Evolutionary conservation across 2,329 filamentous ascomycete genomes (phyloP).

Genomic region (Diplodia sapinea): DNA sequence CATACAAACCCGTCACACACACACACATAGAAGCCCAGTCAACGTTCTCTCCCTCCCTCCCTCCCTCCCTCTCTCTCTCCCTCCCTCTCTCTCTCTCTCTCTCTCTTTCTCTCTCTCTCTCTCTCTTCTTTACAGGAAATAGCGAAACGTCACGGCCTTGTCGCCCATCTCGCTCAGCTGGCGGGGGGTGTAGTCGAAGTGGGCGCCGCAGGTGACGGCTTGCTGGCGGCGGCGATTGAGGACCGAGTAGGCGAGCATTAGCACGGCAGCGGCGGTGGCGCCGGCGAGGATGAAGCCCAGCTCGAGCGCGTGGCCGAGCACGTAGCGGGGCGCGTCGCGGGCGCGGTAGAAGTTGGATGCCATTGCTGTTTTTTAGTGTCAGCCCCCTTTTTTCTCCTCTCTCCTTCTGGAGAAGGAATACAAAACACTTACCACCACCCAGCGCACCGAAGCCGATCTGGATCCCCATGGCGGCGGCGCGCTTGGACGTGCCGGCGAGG

Average conservation of each 20-base stretch:
- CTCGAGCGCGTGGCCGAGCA: constrained; percentile 59
- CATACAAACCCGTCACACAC: no score
- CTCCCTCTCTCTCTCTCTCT: no score
- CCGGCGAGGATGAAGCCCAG: constrained; percentile 58
- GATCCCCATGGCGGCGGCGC: constrained; percentile 42
- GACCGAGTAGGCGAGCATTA: constrained; percentile 59
- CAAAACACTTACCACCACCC: constrained; percentile 35
- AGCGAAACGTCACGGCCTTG: constrained; percentile 66
- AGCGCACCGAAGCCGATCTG: constrained; percentile 42
- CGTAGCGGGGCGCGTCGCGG: constrained; percentile 56
- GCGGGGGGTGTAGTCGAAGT: constrained; percentile 53
- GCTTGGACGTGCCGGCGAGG: constrained; percentile 40
- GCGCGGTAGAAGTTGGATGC: constrained; percentile 73
- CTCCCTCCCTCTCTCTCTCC: no score
- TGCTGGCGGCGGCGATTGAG: constrained; percentile 64
- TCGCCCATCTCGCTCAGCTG: constrained; percentile 67
- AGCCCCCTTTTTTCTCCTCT: neutral
- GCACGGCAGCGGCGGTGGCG: constrained; percentile 52
- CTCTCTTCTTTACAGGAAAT: constrained; percentile 56
- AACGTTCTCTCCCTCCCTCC: no score
- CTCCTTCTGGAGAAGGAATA: neutral
- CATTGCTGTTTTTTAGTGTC: constrained; percentile 57
- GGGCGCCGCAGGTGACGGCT: constrained; percentile 45
- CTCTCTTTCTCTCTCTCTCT: neutral
- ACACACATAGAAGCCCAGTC: no score